These are phyloP conservation scores for Coemansia sp. DNA, from an alignment of 192 early-diverging fungal genomes.

Conservation along the genomic window DNA sequence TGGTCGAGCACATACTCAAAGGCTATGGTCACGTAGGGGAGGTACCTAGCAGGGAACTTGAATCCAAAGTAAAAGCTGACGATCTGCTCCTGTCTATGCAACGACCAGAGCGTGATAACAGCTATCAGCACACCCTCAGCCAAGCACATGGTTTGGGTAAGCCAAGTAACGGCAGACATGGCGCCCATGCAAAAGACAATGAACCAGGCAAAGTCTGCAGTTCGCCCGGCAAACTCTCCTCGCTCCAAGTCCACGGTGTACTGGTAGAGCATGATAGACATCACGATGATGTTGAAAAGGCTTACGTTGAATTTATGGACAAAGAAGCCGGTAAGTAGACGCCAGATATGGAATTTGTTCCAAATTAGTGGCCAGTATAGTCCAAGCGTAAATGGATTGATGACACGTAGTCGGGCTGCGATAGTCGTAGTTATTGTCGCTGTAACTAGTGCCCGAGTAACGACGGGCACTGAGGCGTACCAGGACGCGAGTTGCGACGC, in stretches of 20 bases:
- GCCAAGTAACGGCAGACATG: constrained; percentile 25
- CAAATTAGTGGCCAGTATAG: constrained; percentile 60
- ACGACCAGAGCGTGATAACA: constrained; percentile 78
- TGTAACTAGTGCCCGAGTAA: constrained; percentile 22
- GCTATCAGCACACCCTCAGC: constrained; percentile 60
- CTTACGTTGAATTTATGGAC: constrained; percentile 56
- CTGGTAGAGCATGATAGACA: constrained; percentile 77
- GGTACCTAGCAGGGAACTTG: constrained; percentile 69
- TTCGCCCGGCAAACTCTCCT: constrained; percentile 62
- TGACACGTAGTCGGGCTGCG: constrained; percentile 2
- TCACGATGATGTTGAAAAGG: constrained; percentile 69
- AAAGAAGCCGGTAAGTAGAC: constrained; percentile 73
- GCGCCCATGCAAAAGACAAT: constrained; percentile 58
- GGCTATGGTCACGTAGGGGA: constrained; percentile 73
- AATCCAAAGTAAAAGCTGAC: constrained; percentile 78
- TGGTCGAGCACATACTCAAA: constrained; percentile 58
- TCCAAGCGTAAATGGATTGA: constrained; percentile 38
- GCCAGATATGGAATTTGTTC: constrained; percentile 73
- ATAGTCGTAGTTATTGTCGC: constrained; percentile 19
- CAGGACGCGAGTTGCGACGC: constrained; percentile 30
- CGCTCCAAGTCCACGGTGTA: constrained; percentile 73
- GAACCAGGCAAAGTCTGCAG: constrained; percentile 83
- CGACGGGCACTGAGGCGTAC: constrained; percentile 24
- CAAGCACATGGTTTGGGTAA: constrained; percentile 23
- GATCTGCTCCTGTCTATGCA: constrained; percentile 56